Conservation (phyloP, 257 asterid genomes). For the Pogostemon cablin region DNA sequence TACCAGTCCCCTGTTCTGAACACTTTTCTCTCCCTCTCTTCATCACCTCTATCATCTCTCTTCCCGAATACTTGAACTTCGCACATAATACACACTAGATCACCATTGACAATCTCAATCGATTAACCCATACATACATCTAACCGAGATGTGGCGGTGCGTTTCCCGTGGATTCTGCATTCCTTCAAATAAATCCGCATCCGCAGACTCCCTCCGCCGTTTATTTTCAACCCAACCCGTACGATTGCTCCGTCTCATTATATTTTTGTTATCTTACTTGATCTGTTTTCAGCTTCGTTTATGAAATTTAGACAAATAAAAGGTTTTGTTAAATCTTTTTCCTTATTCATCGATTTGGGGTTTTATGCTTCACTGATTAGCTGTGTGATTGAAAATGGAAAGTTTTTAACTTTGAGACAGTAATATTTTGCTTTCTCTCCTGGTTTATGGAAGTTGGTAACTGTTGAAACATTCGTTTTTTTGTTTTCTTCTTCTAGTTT, state of each 20-base stretch:
- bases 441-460: not conserved
- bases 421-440: not conserved
- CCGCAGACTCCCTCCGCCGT: conserved; percentile 62
- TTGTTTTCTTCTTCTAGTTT: too few species aligned
- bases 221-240: conserved; percentile 69
- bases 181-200: conserved; percentile 52
- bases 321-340: not conserved
- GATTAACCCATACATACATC: conserved; percentile 3
- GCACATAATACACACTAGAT: conserved; percentile 20
- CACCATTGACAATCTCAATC: conserved; percentile 31
- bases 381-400: not conserved
- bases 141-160: conserved; percentile 87
- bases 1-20: not conserved
- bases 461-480: not conserved
- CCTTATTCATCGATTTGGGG: conserved; percentile 24
- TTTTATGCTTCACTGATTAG: conserved; percentile 22
- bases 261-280: not conserved
- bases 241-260: conserved; percentile 23
- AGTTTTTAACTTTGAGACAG: not conserved
- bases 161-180: conserved; percentile 78
- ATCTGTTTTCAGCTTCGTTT: conserved; percentile 17
- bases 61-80: not conserved
- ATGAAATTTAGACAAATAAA: not conserved
- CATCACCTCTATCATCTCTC: conserved; percentile 8
- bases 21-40: not conserved